Evolutionary conservation across 306 rosid genomes (phyloP).

Genomic region (Vigna unguiculata): DNA sequence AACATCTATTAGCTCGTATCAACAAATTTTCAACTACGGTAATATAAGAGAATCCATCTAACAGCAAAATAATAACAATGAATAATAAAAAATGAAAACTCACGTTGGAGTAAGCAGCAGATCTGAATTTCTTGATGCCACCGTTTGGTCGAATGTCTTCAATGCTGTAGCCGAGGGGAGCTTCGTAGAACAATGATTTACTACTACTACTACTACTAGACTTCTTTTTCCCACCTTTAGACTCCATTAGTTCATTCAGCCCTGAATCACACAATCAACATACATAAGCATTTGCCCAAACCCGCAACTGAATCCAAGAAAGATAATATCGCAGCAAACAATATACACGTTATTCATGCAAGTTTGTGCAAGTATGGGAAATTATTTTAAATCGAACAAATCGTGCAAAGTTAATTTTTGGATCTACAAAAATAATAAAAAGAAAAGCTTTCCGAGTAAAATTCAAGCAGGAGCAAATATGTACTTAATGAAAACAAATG

Average conservation of each 20-base stretch:
- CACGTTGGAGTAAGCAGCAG: conserved; percentile 95
- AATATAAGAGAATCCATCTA: neutral
- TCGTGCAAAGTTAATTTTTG: neutral
- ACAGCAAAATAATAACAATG: no score
- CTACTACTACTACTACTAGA: conserved; percentile 69
- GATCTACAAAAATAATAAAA: neutral
- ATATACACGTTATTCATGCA: no score
- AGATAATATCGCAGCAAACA: neutral
- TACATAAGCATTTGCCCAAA: neutral
- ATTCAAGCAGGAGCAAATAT: no score
- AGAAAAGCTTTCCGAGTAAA: no score
- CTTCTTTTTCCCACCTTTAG: conserved; percentile 84
- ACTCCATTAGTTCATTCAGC: conserved; percentile 81
- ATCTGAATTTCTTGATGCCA: conserved; percentile 86
- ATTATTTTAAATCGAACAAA: neutral
- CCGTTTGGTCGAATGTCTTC: conserved; percentile 91
- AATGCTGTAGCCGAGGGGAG: conserved; percentile 89
- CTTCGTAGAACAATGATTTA: conserved; percentile 75
- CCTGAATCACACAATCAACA: conserved; percentile 28
- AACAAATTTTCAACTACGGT: neutral
- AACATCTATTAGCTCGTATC: neutral
- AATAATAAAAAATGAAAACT: neutral
- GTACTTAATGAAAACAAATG: no score
- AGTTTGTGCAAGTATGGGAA: no score
- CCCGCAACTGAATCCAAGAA: neutral